Evolutionary conservation across 495 filamentous ascomycete genomes (phyloP).

Genomic region (Rostrohypoxylon terebratum): DNA sequence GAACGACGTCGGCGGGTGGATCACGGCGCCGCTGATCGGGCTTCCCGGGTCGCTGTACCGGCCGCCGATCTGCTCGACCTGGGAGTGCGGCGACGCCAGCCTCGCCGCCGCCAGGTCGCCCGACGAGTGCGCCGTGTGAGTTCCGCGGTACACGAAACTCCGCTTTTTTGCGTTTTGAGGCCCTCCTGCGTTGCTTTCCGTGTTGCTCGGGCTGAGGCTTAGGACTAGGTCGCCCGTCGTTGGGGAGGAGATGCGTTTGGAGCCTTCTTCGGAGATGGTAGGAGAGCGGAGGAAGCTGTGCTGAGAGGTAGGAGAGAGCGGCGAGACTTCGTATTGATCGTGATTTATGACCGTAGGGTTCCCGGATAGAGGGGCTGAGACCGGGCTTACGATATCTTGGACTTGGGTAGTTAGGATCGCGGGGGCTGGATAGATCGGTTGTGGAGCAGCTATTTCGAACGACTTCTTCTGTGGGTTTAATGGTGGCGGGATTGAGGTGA

Average conservation of each 20-base stretch:
- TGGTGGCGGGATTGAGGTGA: neutral
- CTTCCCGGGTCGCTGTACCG: constrained; percentile 41
- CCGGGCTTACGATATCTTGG: constrained; percentile 29
- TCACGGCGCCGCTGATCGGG: constrained; percentile 37
- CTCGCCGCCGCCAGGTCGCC: neutral
- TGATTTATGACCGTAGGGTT: neutral
- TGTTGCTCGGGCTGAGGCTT: neutral
- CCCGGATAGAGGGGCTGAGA: constrained; percentile 20
- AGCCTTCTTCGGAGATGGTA: neutral
- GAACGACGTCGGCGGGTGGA: constrained; percentile 35
- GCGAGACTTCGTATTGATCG: constrained; percentile 37
- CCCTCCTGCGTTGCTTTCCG: neutral
- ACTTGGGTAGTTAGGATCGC: constrained; percentile 9
- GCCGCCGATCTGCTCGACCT: constrained; percentile 34
- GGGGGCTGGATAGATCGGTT: constrained; percentile 26
- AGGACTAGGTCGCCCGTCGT: neutral
- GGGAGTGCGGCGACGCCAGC: neutral
- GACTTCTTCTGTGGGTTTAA: neutral
- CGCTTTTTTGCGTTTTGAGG: neutral
- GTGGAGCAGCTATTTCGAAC: constrained; percentile 26
- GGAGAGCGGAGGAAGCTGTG: constrained; percentile 19
- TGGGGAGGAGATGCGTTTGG: constrained; percentile 15
- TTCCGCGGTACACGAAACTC: neutral
- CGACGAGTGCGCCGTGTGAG: constrained; percentile 14
- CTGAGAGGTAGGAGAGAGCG: constrained; percentile 23